phyloP scores from a whole-genome alignment of 148 eudicot genomes.

The Amaranthus hypochondriacus region DNA sequence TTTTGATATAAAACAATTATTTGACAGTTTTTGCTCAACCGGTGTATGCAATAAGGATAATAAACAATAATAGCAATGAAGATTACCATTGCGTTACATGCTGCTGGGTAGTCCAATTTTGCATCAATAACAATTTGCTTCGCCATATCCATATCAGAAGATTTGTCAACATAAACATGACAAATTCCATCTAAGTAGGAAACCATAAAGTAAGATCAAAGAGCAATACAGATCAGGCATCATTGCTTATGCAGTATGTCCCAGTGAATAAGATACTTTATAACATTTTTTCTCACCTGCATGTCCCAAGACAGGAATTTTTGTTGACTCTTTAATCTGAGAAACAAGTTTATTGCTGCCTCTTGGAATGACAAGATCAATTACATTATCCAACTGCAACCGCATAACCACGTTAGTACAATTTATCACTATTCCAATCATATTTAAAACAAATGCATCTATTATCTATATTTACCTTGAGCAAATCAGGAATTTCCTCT shows the following conservation, averaged over 20 bases:
- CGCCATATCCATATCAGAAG: constrained; percentile 81
- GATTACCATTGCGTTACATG: constrained; percentile 96
- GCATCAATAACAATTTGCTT: constrained; percentile 75
- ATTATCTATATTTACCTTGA: constrained; percentile 42
- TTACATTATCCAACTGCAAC: constrained; percentile 88
- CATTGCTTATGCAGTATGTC: not conserved
- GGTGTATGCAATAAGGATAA: not conserved
- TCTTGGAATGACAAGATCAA: constrained; percentile 98
- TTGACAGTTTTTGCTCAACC: too few species aligned
- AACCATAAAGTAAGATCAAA: constrained; percentile 18
- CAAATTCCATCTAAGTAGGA: constrained; percentile 77
- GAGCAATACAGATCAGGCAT: not conserved
- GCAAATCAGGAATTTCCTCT: constrained; percentile 89
- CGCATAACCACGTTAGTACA: constrained; percentile 10
- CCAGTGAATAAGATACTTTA: not conserved
- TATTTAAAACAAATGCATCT: not conserved
- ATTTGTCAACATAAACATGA: constrained; percentile 92
- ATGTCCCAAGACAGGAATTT: constrained; percentile 96
- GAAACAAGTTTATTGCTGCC: constrained; percentile 98
- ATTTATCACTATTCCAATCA: not conserved
- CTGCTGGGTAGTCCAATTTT: constrained; percentile 92
- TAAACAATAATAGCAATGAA: not conserved
- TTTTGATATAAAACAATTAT: too few species aligned
- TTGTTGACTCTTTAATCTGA: constrained; percentile 89
- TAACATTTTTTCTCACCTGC: constrained; percentile 48